These are phyloP conservation scores for Fusarium nelsonii DNA, from an alignment of 2,329 filamentous ascomycete species.

Conservation along the genomic window DNA sequence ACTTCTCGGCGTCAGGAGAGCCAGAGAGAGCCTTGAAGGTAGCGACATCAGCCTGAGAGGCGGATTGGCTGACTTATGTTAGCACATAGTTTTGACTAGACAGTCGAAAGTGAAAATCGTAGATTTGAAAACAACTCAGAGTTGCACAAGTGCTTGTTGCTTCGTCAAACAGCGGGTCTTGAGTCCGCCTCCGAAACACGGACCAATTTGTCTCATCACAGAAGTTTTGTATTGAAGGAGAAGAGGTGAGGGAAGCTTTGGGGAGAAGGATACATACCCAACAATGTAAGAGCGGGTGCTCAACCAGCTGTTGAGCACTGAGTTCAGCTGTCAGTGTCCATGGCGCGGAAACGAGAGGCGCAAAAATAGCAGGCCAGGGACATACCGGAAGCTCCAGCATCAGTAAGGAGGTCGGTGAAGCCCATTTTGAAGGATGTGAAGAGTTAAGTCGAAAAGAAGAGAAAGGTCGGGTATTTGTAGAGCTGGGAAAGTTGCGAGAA, in stretches of 20 bases:
- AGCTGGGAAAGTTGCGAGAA: constrained; percentile 49
- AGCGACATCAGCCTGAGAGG: constrained; percentile 96
- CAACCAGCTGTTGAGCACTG: constrained; percentile 79
- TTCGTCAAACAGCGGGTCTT: constrained; percentile 90
- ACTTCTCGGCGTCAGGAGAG: constrained; percentile 84
- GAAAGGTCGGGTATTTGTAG: constrained; percentile 48
- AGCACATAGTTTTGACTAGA: constrained; percentile 29
- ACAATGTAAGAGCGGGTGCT: constrained; percentile 83
- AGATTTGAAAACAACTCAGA: constrained; percentile 67
- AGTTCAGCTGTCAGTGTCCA: constrained; percentile 53
- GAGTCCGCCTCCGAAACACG: constrained; percentile 94
- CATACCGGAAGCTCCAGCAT: constrained; percentile 68
- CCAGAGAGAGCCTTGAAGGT: constrained; percentile 89
- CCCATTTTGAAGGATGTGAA: constrained; percentile 67
- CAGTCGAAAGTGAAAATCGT: constrained; percentile 7
- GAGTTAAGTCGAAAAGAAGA: constrained; percentile 44
- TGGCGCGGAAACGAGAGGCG: constrained; percentile 45
- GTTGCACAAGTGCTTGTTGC: constrained; percentile 78
- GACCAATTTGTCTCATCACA: constrained; percentile 90
- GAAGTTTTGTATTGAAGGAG: constrained; percentile 19
- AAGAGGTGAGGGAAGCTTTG: neutral
- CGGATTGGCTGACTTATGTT: constrained; percentile 61
- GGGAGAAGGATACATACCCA: constrained; percentile 71
- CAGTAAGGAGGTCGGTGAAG: constrained; percentile 76
- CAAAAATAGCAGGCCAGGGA: constrained; percentile 46